These are phyloP conservation scores for Fagopyrum homotropicum DNA, from an alignment of 148 eudicot species.

Conservation along the genomic window DNA sequence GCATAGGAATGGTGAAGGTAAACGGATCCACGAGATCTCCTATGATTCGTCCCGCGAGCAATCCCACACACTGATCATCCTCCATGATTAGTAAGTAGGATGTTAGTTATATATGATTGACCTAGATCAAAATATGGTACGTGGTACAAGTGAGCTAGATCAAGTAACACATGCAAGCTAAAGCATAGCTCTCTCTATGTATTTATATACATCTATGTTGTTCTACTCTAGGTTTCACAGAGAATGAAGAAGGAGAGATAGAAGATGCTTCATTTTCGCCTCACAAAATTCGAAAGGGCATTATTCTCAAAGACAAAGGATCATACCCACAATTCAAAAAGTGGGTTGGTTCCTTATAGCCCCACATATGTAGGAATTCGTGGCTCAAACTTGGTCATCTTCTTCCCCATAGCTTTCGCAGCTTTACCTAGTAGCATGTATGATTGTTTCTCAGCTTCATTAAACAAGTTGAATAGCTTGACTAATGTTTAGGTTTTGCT, in stretches of 20 bases:
- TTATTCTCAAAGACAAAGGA: background rate
- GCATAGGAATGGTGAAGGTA: slow-evolving; percentile 29
- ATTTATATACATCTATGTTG: background rate
- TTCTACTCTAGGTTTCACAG: background rate
- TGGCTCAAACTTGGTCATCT: background rate
- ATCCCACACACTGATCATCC: slow-evolving; percentile 37
- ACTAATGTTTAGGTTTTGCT: too few species aligned
- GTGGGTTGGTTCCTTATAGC: background rate
- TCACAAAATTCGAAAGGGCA: background rate
- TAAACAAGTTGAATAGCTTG: too few species aligned
- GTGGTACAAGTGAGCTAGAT: background rate
- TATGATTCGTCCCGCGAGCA: slow-evolving; percentile 56
- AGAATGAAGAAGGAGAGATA: background rate
- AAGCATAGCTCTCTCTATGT: background rate
- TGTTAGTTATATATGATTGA: background rate
- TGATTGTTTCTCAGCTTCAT: too few species aligned
- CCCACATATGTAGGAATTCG: background rate
- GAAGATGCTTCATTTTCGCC: background rate
- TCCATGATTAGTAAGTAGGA: background rate
- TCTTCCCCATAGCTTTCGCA: background rate
- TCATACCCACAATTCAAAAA: background rate
- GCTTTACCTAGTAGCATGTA: background rate
- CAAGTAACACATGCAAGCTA: background rate
- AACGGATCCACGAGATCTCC: slow-evolving; percentile 83
- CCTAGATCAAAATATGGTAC: background rate